A percentile compares a stretch with the other conserved stretches of the same genome.
These are phyloP conservation scores for Plasmodium vinckei DNA, from an alignment of 169 alveolate species.

Conservation along the genomic window DNA sequence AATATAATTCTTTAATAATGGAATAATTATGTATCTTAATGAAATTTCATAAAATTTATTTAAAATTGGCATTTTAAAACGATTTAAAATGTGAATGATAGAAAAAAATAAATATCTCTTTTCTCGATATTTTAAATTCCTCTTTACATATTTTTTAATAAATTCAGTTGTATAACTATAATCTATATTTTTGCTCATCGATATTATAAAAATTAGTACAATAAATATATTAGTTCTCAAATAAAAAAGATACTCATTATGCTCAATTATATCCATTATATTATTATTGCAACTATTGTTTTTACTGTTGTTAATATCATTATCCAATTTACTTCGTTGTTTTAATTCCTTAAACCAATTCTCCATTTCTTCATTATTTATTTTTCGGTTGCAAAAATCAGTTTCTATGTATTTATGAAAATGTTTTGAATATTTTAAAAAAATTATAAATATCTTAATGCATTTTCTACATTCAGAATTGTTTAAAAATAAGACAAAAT, in stretches of 20 bases:
- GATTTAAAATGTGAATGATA: slow-evolving; percentile 12
- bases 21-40: slow-evolving; percentile 21
- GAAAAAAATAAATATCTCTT: slow-evolving; percentile 57
- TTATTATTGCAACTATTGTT: neutral
- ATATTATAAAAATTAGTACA: slow-evolving; percentile 30
- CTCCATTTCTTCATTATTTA: neutral
- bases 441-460: slow-evolving; percentile 39
- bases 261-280: neutral
- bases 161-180: slow-evolving; percentile 22
- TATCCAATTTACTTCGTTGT: neutral
- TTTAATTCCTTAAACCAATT: neutral
- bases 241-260: slow-evolving; percentile 34
- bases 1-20: slow-evolving; percentile 32
- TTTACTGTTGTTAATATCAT: too few relatives aligned
- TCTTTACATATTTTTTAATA: slow-evolving; percentile 27
- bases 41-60: slow-evolving; percentile 24
- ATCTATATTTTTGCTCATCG: neutral
- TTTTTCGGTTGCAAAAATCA: neutral
- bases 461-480: slow-evolving; percentile 25
- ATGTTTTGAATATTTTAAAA: slow-evolving; percentile 25
- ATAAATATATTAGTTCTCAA: slow-evolving; percentile 58
- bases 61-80: slow-evolving; percentile 1
- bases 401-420: slow-evolving; percentile 10
- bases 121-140: slow-evolving; percentile 36
- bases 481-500: slow-evolving; percentile 12